These are phyloP conservation scores for Pluteus cervinus DNA, from an alignment of 768 basidiomycete genomes.

Conservation along the genomic window DNA sequence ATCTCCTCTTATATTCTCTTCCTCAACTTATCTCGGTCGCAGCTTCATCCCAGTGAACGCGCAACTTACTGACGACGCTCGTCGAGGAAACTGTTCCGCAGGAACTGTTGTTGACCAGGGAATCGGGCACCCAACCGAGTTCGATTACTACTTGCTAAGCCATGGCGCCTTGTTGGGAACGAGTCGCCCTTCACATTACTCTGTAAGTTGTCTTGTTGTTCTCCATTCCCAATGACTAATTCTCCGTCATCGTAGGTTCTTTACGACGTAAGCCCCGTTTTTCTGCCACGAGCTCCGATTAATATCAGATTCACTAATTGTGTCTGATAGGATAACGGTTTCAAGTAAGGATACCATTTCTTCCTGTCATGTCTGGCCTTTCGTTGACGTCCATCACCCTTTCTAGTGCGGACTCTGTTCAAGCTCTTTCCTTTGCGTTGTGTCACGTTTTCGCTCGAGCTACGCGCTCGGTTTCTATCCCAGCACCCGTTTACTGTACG, in stretches of 20 bases:
- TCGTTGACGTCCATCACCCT: not conserved
- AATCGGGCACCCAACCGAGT: conserved; percentile 64
- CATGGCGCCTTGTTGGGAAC: conserved; percentile 78
- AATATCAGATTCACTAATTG: not conserved
- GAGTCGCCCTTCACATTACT: conserved; percentile 45
- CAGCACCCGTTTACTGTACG: conserved; percentile 81
- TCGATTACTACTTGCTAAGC: conserved; percentile 74
- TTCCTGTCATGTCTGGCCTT: not conserved
- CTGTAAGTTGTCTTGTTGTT: conserved; percentile 25
- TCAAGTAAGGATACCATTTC: conserved; percentile 55
- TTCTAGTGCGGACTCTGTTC: conserved; percentile 57
- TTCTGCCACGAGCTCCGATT: conserved; percentile 2
- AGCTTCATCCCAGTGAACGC: conserved; percentile 28
- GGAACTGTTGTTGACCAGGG: conserved; percentile 74
- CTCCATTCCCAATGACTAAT: not conserved
- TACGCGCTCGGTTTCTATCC: conserved; percentile 81
- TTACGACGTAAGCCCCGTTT: conserved; percentile 29
- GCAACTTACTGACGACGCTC: conserved; percentile 53
- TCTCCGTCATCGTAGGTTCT: conserved; percentile 27
- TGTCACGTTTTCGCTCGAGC: conserved; percentile 80
- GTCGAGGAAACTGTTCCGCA: conserved; percentile 67
- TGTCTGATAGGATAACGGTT: conserved; percentile 43
- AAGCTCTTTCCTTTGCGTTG: conserved; percentile 63
- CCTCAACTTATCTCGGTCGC: conserved; percentile 4
- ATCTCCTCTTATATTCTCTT: conserved; percentile 1